Conservation (phyloP, 331 rosid species). For the Malus hybrid region DNA sequence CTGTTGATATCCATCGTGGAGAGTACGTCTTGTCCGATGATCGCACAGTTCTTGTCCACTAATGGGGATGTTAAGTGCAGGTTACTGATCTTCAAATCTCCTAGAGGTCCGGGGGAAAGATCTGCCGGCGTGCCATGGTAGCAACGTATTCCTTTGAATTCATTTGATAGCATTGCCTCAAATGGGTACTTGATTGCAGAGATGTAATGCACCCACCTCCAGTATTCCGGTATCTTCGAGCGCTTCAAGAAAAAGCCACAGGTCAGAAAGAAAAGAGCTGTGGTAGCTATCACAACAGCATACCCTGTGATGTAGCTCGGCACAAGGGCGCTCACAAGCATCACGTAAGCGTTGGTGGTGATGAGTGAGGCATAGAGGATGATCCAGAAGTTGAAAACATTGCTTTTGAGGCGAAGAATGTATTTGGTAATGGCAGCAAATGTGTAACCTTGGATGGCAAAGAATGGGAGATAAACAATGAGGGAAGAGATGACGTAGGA, state of each 20-base stretch:
- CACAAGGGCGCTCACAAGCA: conserved; percentile 88
- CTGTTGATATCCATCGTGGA: conserved; percentile 45
- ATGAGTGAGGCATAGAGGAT: conserved; percentile 71
- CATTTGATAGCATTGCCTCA: conserved; percentile 74
- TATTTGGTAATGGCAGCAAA: conserved; percentile 61
- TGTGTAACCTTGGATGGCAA: conserved; percentile 75
- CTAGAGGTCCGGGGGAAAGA: conserved; percentile 66
- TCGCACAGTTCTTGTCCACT: conserved; percentile 15
- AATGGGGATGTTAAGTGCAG: conserved; percentile 12
- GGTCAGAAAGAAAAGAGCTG: conserved; percentile 84
- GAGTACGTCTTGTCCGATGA: conserved; percentile 64
- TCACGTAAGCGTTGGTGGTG: conserved; percentile 82
- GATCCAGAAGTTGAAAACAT: conserved; percentile 48
- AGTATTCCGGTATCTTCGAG: conserved; percentile 44
- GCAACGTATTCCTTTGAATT: conserved; percentile 55
- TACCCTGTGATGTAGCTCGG: conserved; percentile 93
- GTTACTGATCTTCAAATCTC: conserved; percentile 27
- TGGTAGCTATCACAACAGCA: conserved; percentile 86
- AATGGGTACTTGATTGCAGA: conserved; percentile 94
- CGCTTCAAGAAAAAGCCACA: conserved; percentile 79
- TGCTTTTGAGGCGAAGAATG: conserved; percentile 45
- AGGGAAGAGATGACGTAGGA: conserved; percentile 78
- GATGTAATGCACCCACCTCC: conserved; percentile 84
- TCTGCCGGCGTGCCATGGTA: conserved; percentile 40
- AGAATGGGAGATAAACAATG: conserved; percentile 82